Percentiles rank a stretch among this genome's conserved stretches.
Conservation (phyloP, 2,329 filamentous ascomycete species). For the Aspergillus uvarum region DNA sequence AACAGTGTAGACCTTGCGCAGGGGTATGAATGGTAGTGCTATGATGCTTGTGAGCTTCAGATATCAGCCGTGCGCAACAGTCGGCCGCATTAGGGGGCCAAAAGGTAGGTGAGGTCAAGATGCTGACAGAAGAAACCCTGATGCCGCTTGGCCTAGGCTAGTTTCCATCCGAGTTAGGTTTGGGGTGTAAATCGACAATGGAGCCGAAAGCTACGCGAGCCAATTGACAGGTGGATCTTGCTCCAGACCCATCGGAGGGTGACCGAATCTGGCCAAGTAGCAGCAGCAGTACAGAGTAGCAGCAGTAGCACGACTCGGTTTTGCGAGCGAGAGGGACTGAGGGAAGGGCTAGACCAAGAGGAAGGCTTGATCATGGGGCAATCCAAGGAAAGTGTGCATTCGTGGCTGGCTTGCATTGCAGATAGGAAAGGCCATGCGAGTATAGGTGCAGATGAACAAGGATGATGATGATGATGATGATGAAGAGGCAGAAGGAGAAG, state of each 20-base stretch:
- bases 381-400: not conserved
- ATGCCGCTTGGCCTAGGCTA: not conserved
- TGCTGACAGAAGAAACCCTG: not conserved
- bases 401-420: not conserved
- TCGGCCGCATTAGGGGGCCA: not conserved
- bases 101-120: not conserved
- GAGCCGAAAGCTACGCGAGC: conserved; percentile 4
- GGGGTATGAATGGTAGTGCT: not conserved
- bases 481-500: not conserved
- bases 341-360: not conserved
- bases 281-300: not conserved
- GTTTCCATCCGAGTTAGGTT: not conserved
- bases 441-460: not conserved
- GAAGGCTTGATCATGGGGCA: not conserved
- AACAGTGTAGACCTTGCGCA: not conserved
- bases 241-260: not conserved
- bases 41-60: not conserved
- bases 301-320: not conserved
- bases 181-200: not conserved
- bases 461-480: not conserved
- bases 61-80: not conserved
- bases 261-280: not conserved
- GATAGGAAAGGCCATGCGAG: not conserved
- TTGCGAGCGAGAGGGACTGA: not conserved
- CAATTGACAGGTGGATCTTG: conserved; percentile 3